Base-by-base conservation (phyloP, 2,329 filamentous ascomycete genomes). In the Cytospora schulzeri region DNA sequence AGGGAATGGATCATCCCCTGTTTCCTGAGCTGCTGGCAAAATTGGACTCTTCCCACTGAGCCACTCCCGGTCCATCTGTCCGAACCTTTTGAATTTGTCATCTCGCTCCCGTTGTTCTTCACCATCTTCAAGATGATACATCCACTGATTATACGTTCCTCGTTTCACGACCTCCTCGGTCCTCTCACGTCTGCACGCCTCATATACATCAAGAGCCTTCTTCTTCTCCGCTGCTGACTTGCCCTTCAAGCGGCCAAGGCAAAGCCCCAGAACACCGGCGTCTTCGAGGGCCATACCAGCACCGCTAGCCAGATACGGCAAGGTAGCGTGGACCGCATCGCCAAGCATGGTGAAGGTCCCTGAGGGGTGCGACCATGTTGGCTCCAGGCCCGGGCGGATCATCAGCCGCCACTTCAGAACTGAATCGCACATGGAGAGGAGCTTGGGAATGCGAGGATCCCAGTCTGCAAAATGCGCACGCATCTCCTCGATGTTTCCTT, bases 261-360 rank as follows among this genome's bases (percentile, higher is more conserved):
- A 85, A 53, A 86, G 74, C 0, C 86, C 85, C 0, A 88, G 76
- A 0, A 86, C 83, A 3, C 83, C 83, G 0, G 78, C 85, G 62
- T 88, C 86, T 72, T 88, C 86, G 1, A 88, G 76, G 4, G 82
- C 81, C 85, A 88, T 87, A 2, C 85, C 85, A 0, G 85, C 85
- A 2, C 84, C 79, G 38, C 66, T 72, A 2, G 85, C 84, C 0
- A 88, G 76, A 70, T 90, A 90, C 0, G 87, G 88, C 0, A 90
- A 76, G 0, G 85, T 89, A 0, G 87, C 86, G 67, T 90, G 86
- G 2, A 86, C 85, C 0, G 86, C 84, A 69, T 90, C 87, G 0
- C 88, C 87, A 0, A 89, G 76, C 70, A 89, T 80, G 0, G 84
- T 83, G 69, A 87, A 87, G 0, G 82, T 76, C 0, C 81, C 85